Evolutionary conservation across 2,329 filamentous ascomycete species (phyloP).

Genomic region (Pochonia chlamydosporia): DNA sequence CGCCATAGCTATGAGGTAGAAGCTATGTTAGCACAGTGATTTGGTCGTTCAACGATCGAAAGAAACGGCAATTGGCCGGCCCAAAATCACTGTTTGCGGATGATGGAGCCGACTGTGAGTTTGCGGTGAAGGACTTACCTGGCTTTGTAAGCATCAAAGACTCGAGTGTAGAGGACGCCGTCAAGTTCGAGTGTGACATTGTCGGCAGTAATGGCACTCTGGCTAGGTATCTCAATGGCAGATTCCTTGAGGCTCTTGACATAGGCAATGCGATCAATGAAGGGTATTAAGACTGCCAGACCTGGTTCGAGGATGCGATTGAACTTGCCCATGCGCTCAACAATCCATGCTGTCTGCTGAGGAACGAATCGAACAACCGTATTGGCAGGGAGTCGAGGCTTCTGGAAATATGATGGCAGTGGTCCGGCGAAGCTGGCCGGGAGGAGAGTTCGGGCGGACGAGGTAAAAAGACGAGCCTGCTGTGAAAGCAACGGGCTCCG

Average conservation of each 20-base stretch:
- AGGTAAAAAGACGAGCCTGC: constrained; percentile 21
- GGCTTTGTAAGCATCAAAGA: constrained; percentile 97
- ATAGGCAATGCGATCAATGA: constrained; percentile 94
- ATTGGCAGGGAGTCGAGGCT: constrained; percentile 74
- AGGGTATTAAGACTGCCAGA: constrained; percentile 79
- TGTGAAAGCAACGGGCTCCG: constrained; percentile 9
- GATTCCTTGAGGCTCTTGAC: constrained; percentile 96
- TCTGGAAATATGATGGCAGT: constrained; percentile 74
- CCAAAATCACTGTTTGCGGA: not conserved
- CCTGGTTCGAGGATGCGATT: constrained; percentile 89
- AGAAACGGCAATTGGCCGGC: not conserved
- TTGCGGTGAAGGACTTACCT: constrained; percentile 47
- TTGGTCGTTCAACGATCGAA: not conserved
- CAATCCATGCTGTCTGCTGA: constrained; percentile 99
- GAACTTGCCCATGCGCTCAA: constrained; percentile 99
- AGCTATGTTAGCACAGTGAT: not conserved
- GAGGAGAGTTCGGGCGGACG: constrained; percentile 25
- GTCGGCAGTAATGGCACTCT: constrained; percentile 96
- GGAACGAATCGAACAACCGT: constrained; percentile 94
- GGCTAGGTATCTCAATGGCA: constrained; percentile 93
- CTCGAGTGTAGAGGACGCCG: constrained; percentile 89
- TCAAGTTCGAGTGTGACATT: constrained; percentile 97
- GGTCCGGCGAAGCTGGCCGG: constrained; percentile 23
- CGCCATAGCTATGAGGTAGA: constrained; percentile 66
- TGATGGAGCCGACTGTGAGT: not conserved